Base-by-base conservation (phyloP, 768 basidiomycete genomes). In the Boletus rubropictus region DNA sequence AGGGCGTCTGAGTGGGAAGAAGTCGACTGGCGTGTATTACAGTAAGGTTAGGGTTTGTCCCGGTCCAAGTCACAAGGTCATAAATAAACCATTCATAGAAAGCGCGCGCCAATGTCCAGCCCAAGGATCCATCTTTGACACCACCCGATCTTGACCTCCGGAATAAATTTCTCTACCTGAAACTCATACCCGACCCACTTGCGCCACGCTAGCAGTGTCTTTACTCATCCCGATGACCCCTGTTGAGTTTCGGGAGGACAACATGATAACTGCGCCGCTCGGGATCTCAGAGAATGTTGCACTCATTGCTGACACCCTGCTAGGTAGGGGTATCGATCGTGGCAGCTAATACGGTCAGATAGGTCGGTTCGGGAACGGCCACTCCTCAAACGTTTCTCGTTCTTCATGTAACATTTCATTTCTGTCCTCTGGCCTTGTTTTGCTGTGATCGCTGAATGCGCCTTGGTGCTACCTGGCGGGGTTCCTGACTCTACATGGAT, bases 1-100 rank as follows among this genome's bases (percentile, higher is more conserved):
- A 25, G 24, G 31, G 12, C 11, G 32, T 31, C 15, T n/a, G 42
- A 25, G 53, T 58, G 59, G 43, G 54, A 54, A 59, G 37, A 7
- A 22, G n/a, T 6, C 10, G 32, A 24, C 40, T 11, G 6, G 22
- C 27, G 38, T 37, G 33, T 22, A 7, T 38, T 34, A 22, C 39
- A 28, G 47, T 59, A n/a, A 15, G 60, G 62, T 62, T 62, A 62
- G 60, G 61, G 54, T 62, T 64, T 42, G 35, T 28, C 21, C 33
- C 25, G 33, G 47, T 0, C 52, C 39, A 48, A 41, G n/a, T 52
- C 44, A n/a, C n/a, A n/a, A n/a, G n/a, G n/a, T n/a, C n/a, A n/a
- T n/a, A n/a, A n/a, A n/a, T n/a, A n/a, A n/a, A n/a, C n/a, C n/a
- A 11, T 6, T 5, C 9, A 10, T 28, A 28, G 28, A 4, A 28